Percentiles rank a stretch among this genome's conserved stretches.
Conservation (phyloP, 139 green algal genomes). For the Coccomyxa sp. region DNA sequence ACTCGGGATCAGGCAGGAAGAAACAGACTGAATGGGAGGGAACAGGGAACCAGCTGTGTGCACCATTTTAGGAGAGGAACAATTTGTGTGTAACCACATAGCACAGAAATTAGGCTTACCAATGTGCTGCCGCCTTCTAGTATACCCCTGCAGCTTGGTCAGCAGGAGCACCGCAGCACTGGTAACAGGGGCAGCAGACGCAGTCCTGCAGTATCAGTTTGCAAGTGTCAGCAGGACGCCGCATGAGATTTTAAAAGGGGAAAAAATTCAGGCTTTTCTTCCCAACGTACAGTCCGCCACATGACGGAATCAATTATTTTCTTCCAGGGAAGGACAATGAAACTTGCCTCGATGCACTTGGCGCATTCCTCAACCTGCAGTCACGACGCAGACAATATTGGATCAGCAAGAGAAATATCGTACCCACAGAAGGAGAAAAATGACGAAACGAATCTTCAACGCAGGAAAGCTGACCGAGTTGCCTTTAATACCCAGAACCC, state of each 20-base stretch:
- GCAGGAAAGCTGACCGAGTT: background rate
- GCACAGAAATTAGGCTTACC: background rate
- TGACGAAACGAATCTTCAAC: background rate
- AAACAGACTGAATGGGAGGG: too few relatives aligned
- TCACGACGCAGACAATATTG: background rate
- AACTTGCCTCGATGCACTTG: background rate
- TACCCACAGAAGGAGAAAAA: background rate
- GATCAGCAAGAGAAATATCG: background rate
- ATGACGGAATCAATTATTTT: too few relatives aligned
- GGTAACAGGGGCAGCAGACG: background rate
- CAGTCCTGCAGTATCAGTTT: background rate
- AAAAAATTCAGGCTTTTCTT: too few relatives aligned
- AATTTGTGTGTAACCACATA: too few relatives aligned
- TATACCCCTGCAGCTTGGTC: background rate
- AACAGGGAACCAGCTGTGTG: too few relatives aligned
- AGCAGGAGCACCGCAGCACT: background rate
- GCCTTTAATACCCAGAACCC: too few relatives aligned
- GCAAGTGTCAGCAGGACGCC: too few relatives aligned
- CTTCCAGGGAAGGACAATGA: too few relatives aligned
- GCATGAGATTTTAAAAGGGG: too few relatives aligned
- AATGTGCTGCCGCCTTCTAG: background rate
- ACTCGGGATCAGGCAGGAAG: too few relatives aligned
- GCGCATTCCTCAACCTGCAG: background rate
- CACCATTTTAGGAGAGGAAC: too few relatives aligned
- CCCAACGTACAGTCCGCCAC: too few relatives aligned